Base-by-base conservation (phyloP, 2,329 filamentous ascomycete genomes). In the Coniochaeta ligniaria region DNA sequence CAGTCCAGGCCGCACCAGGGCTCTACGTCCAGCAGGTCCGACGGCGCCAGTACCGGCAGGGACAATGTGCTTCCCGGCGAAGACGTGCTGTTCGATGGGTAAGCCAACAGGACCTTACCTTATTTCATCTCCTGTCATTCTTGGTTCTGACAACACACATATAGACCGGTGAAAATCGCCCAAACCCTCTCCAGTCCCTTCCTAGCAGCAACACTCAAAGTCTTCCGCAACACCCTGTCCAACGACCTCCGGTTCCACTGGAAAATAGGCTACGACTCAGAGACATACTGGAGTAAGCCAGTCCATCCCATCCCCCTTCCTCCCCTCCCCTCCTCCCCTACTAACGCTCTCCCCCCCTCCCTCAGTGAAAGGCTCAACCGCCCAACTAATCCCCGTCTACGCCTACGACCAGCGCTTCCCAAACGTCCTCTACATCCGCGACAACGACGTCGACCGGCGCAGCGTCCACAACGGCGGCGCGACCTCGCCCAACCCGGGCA, bases 1-100 rank as follows among this genome's bases (percentile, higher is more conserved):
- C 54, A 14, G n/a, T 52, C 47, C 6, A 52, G 47, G 22, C 47
- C 47, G 24, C 47, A 52, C 14, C 47, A 52, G n/a, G 60, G 63
- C 17, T 66, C 65, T 4, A 61, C 57, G 12, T 64, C 61, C 11
- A 68, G 65, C n/a, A 20, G 52, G 11, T 59, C 61, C 11, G 69
- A 70, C 24, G 64, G 63, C 17, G 61, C 60, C 20, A 71, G 65
- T 36, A 66, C 63, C 16, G 64, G 64, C 16, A 60, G 69, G 24
- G 69, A 70, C 58, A 69, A 69, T 47, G 68, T 71, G 9, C 31
- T 69, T 54, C 69, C 69, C 1, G 69, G 69, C 4, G 69, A 71
- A 61, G 66, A 67, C 57, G 17, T 69, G 14, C 36, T 70, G 28
- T 71, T 65, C 61, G 69, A 71, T 35, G 68, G 69, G 63, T 65